Percentiles rank a stretch among this genome's conserved stretches.
Conservation (phyloP, 2,329 filamentous ascomycete species). For the Tolypocladium tundrense region DNA sequence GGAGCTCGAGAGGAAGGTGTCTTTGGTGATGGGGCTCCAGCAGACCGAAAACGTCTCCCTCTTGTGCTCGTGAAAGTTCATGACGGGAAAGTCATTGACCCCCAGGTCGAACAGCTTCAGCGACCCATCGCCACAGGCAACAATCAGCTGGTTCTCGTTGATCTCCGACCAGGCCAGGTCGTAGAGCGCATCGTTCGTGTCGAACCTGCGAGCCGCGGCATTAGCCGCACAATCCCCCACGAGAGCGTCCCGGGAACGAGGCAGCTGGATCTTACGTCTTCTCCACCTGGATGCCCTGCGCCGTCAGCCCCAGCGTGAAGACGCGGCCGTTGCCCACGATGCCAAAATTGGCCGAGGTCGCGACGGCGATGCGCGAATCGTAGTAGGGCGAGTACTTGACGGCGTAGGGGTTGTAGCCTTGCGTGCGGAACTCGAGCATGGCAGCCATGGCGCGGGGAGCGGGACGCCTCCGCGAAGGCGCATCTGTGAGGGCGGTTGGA, state of each 20-base stretch:
- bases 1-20: slow-evolving; percentile 80
- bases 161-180: slow-evolving; percentile 92
- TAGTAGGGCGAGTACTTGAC: slow-evolving; percentile 99
- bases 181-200: slow-evolving; percentile 94
- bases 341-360: slow-evolving; percentile 87
- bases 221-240: not conserved
- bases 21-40: slow-evolving; percentile 88
- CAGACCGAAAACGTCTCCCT: slow-evolving; percentile 85
- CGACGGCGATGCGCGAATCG: slow-evolving; percentile 86
- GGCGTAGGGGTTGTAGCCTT: slow-evolving; percentile 90
- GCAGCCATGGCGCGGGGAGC: slow-evolving; percentile 28
- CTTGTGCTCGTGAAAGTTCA: slow-evolving; percentile 88
- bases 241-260: not conserved
- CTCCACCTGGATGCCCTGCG: slow-evolving; percentile 72
- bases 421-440: slow-evolving; percentile 92
- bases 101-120: slow-evolving; percentile 88
- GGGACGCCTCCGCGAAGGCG: not conserved
- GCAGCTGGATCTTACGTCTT: slow-evolving; percentile 52
- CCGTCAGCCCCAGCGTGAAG: slow-evolving; percentile 73
- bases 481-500: not conserved
- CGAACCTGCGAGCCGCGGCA: slow-evolving; percentile 51
- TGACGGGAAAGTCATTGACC: slow-evolving; percentile 74
- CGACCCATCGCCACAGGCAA: slow-evolving; percentile 84
- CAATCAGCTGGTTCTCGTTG: slow-evolving; percentile 88
- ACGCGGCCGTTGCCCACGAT: slow-evolving; percentile 92